Base-by-base conservation (phyloP, 1,139 yeast genomes). In the Sugiyamaella pinicola region DNA sequence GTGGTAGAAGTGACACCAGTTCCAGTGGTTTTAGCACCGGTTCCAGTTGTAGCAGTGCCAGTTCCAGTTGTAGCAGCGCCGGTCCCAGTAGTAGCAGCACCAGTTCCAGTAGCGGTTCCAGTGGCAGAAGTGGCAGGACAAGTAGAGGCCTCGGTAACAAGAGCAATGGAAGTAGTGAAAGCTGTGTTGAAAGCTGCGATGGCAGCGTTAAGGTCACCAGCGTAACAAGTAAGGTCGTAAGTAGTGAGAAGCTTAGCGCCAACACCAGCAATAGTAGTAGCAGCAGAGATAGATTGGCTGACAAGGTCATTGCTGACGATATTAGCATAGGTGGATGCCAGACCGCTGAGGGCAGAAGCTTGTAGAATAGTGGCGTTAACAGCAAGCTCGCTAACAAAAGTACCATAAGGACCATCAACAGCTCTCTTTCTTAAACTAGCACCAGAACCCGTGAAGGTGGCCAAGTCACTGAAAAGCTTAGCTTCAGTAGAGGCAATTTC, bases 161-260 rank as follows among this genome's bases (percentile, higher is more conserved):
- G 33, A 35, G 48, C 22, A 35, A 45, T 37, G 12, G 33, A n/a
- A 17, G 49, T 37, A 5, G 40, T 17, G 33, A 24, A 51, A 9
- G 34, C 34, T 22, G 41, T 24, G 47, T 51, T 51, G 47, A 43
- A 28, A 24, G 37, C 47, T 22, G 49, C 18, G 19, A 51, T 51
- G 18, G 53, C 53, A 17, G 49, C 49, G 15, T 40, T 42, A 18
- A 51, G 35, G n/a, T 22, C 34, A 33, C 34, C 50, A 31, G 50
- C 53, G 13, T 38, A 49, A 51, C 53, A 51, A 17, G 45, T 38
- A 19, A 51, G 46, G 15, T 40, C 44, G 17, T 38, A 51, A 13
- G 41, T 28, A 8, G 50, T 46, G 13, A 51, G 42, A 13, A 51
- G 26, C 18, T 45, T 22, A 22, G 44, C 4, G n/a, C 38, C 53